A percentile compares a stretch with the other conserved stretches of the same genome.
Conservation (phyloP, 129 eudicot species). For the Lactuca sativa region DNA sequence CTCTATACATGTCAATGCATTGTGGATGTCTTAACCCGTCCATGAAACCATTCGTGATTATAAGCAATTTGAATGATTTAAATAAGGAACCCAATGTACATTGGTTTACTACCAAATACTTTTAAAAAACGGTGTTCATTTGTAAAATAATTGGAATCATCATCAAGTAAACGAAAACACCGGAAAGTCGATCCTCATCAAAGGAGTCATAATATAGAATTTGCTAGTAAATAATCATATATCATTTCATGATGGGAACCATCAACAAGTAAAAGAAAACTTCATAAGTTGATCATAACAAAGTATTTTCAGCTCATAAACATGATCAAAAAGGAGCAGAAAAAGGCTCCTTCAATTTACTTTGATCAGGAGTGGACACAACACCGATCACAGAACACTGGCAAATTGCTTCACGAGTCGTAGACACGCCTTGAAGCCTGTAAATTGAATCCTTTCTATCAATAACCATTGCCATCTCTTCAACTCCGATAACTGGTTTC, state of each 20-base stretch:
- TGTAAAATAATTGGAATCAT: neutral
- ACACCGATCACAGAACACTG: conserved; percentile 39
- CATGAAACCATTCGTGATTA: no score
- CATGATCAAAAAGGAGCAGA: conserved; percentile 56
- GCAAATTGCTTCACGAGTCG: conserved; percentile 26
- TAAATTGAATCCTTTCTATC: conserved; percentile 25
- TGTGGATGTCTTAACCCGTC: no score
- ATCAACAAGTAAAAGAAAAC: neutral
- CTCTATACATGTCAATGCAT: no score
- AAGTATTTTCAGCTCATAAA: neutral
- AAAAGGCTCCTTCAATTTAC: conserved; percentile 48
- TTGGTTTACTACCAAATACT: no score
- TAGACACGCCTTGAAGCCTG: conserved; percentile 19
- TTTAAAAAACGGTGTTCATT: neutral
- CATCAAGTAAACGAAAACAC: neutral
- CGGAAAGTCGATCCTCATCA: neutral
- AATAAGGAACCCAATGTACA: no score
- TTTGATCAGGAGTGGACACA: conserved; percentile 48
- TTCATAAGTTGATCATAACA: neutral
- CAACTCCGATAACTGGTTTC: conserved; percentile 26
- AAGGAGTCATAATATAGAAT: neutral
- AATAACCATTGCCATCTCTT: conserved; percentile 27
- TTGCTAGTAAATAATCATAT: neutral
- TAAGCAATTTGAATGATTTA: no score
- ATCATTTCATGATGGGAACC: neutral